Base-by-base conservation (phyloP, 2,329 filamentous ascomycete genomes). In the Alternaria gaisen region DNA sequence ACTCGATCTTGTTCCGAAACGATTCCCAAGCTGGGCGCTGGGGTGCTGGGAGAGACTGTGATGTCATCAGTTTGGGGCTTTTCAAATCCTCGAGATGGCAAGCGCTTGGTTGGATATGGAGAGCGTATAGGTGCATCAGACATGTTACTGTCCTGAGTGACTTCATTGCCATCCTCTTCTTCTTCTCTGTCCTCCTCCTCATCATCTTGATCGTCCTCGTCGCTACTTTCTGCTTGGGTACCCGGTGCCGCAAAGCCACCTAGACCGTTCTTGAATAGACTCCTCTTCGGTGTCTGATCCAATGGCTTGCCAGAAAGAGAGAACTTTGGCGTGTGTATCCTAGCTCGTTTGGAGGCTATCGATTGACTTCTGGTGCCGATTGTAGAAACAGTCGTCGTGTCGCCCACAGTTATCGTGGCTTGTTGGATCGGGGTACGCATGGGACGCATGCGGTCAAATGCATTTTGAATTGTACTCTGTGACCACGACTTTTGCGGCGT, bases 361-460 rank as follows among this genome's bases (percentile, higher is more conserved):
- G 68, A 68, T 46, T 73, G 59, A 28, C 67, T 86, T 30, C 64
- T 5, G 44, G 68, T 85, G 1, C 90, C 90, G 66, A 93, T 84
- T 32, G 88, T 84, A 20, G 88, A 89, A 0, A 87, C 90, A 5
- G 88, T 84, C 0, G 89, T 92, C 46, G 84, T 85, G 63, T 89
- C 84, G 1, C 91, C 91, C 55, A 94, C 87, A 0, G 90, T 93
- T 48, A 94, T 91, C 2, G 90, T 92, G 20, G 91, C 91, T 53
- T 89, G 81, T 69, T 92, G 88, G 28, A 84, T 80, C 1, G 86
- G 84, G 2, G 85, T 80, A 34, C 90, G 85, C 72, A 87, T 90
- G 1, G 85, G 83, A 16, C 88, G 83, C 86, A 90, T 89, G 18
- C 86, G 83, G 73, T 89, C 86, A 67, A 89, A 89, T 1, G 88